phyloP scores from a whole-genome alignment of 768 basidiomycete species.

The Russula earlei region DNA sequence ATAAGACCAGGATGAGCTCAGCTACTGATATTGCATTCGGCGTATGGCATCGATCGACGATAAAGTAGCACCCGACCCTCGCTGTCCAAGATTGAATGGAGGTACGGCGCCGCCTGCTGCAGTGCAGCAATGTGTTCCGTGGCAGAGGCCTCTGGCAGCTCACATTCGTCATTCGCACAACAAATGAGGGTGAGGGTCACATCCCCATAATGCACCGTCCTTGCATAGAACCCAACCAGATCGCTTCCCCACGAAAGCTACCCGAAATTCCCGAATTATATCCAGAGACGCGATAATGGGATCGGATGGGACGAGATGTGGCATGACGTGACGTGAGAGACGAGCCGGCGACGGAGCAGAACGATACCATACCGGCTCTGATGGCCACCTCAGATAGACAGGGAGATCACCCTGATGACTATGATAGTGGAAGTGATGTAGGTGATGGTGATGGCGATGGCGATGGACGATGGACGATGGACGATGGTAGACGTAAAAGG shows the following conservation, averaged over 20 bases:
- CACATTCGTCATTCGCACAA: not conserved
- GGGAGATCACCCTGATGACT: not conserved
- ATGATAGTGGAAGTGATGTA: no score
- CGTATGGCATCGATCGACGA: not conserved
- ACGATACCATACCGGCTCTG: not conserved
- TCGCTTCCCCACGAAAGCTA: not conserved
- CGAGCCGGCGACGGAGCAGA: not conserved
- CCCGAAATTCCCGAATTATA: not conserved
- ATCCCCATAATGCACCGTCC: not conserved
- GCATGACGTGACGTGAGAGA: not conserved
- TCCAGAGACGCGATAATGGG: not conserved
- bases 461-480: no score
- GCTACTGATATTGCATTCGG: not conserved
- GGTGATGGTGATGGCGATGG: no score
- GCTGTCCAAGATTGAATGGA: not conserved
- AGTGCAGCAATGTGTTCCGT: no score
- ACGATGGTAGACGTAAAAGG: not conserved
- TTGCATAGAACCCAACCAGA: not conserved
- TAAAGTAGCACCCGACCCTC: no score
- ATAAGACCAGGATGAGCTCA: no score
- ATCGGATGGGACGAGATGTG: not conserved
- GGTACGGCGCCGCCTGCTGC: no score
- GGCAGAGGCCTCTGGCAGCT: not conserved
- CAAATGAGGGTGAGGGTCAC: not conserved
- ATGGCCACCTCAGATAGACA: not conserved